Evolutionary conservation across 805 yeast species (phyloP).

Genomic region (Wickerhamiella cacticola): DNA sequence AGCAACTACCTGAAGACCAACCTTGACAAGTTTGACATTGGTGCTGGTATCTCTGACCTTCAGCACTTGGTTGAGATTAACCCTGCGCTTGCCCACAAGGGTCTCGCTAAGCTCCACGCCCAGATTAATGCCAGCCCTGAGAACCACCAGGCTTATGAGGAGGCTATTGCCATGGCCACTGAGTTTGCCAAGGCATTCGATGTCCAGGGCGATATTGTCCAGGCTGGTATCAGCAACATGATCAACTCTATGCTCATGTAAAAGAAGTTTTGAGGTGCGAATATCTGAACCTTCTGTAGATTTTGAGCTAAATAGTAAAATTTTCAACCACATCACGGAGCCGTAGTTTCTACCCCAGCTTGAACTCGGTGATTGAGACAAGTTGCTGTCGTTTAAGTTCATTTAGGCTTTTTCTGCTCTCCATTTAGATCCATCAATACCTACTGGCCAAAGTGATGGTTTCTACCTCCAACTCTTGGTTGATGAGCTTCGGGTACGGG

Average conservation of each 20-base stretch:
- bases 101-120: neutral
- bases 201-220: neutral
- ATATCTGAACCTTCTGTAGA: no score
- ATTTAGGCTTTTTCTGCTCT: no score
- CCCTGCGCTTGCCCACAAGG: slow-evolving; percentile 5
- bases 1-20: slow-evolving; percentile 1
- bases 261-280: neutral
- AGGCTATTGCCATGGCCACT: slow-evolving; percentile 1
- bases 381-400: no score
- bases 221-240: slow-evolving; percentile 7
- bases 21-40: slow-evolving; percentile 6
- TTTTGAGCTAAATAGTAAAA: no score
- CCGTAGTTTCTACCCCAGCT: no score
- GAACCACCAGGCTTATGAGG: neutral
- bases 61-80: slow-evolving; percentile 7
- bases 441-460: no score
- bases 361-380: no score
- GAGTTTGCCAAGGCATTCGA: slow-evolving; percentile 3
- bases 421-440: no score
- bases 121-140: neutral
- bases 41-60: neutral
- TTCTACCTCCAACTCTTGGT: no score
- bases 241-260: neutral
- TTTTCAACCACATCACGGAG: no score
- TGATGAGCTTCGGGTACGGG: no score